A percentile compares a stretch with the other conserved stretches of the same genome.
These are phyloP conservation scores for Cyclocybe cylindracea DNA, from an alignment of 768 basidiomycete genomes.

Conservation along the genomic window DNA sequence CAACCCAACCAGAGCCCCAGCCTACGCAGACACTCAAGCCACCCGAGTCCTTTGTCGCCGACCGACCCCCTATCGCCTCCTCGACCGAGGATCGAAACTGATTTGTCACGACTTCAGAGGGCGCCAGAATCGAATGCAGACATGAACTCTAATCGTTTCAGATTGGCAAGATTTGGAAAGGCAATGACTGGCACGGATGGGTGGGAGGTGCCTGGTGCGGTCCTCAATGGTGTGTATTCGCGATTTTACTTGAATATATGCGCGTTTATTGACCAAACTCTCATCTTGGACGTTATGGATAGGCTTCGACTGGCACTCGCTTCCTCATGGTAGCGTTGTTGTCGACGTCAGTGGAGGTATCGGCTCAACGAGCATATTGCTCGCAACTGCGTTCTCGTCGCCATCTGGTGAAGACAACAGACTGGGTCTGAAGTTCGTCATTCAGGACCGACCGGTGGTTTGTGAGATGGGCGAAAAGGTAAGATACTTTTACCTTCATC, in stretches of 20 bases:
- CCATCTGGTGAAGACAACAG: conserved; percentile 16
- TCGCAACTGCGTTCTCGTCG: conserved; percentile 36
- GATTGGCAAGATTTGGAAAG: conserved; percentile 70
- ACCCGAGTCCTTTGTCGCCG: no score
- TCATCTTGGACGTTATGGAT: background rate
- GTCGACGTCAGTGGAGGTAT: conserved; percentile 77
- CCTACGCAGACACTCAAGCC: no score
- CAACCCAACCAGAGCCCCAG: no score
- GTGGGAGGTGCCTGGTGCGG: conserved; percentile 68
- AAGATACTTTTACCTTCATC: background rate
- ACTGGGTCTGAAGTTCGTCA: conserved; percentile 45
- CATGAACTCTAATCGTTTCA: conserved; percentile 43
- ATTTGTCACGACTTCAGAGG: conserved; percentile 2
- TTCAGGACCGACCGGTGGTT: conserved; percentile 66
- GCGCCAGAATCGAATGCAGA: background rate
- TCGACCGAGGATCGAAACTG: no score
- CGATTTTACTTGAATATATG: conserved; percentile 6
- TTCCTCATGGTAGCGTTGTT: conserved; percentile 52
- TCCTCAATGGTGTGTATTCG: conserved; percentile 47
- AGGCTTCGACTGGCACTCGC: conserved; percentile 65
- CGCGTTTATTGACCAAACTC: background rate
- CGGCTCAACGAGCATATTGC: conserved; percentile 44
- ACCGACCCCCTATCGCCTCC: conserved; percentile 18
- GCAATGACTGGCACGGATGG: conserved; percentile 75
- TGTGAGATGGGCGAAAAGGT: conserved; percentile 56